A percentile compares a stretch with the other conserved stretches of the same genome.
Conservation (phyloP, 1,139 yeast genomes). For the Petasospora fabianii region DNA sequence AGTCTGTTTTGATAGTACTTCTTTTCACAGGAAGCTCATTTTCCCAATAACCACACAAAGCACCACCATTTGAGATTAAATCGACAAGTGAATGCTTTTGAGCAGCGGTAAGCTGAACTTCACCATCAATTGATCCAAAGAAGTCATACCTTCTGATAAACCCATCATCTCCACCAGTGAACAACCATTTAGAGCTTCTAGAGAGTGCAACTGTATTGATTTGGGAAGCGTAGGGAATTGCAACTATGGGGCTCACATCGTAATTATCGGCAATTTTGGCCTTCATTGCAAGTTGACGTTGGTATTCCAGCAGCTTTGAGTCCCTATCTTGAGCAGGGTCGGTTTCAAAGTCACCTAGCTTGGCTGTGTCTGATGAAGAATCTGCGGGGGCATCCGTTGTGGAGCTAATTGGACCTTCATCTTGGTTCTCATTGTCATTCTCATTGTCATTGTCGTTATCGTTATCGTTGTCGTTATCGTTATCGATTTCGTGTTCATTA, state of each 20-base stretch:
- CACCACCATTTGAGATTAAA: conserved; percentile 80
- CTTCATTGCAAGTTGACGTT: conserved; percentile 39
- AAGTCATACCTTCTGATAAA: conserved; percentile 87
- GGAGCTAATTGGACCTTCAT: no score
- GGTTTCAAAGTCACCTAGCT: no score
- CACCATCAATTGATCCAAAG: conserved; percentile 83
- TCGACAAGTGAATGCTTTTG: conserved; percentile 90
- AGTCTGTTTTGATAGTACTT: conserved; percentile 31
- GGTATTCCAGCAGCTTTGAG: conserved; percentile 29
- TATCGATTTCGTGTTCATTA: conserved; percentile 20
- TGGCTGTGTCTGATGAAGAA: no score
- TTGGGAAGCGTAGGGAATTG: conserved; percentile 65
- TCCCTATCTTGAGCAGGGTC: conserved; percentile 10
- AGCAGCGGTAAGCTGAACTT: conserved; percentile 82
- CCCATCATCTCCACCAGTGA: conserved; percentile 97
- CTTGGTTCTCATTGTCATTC: conserved; percentile 19
- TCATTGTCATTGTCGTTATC: conserved; percentile 21
- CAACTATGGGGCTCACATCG: conserved; percentile 65
- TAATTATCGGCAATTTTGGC: conserved; percentile 47
- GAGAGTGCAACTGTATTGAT: conserved; percentile 78
- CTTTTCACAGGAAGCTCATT: conserved; percentile 76
- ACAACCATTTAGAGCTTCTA: conserved; percentile 80
- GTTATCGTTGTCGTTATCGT: conserved; percentile 11
- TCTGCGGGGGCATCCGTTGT: background rate
- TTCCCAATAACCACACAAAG: conserved; percentile 86